A percentile compares a stretch with the other conserved stretches of the same genome.
Evolutionary conservation across 1,284 basidiomycete species (phyloP).

Genomic region (Trichosporon sp.): DNA sequence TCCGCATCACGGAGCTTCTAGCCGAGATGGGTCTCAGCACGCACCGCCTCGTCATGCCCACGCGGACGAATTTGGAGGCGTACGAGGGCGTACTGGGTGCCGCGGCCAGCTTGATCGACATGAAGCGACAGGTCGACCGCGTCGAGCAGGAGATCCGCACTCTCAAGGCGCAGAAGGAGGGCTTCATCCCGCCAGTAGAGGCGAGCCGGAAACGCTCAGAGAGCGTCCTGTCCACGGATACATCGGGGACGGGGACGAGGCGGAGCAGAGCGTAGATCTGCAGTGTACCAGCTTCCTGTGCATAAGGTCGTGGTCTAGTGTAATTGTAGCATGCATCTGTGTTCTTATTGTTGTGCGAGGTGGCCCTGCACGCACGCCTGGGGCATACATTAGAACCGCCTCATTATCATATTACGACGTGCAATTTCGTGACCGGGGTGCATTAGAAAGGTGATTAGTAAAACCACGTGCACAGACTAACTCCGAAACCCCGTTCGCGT

Average conservation of each 20-base stretch:
- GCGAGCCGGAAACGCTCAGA: constrained; percentile 20
- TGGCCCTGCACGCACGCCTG: not conserved
- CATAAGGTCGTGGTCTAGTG: not conserved
- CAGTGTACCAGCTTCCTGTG: not conserved
- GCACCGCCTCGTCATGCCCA: constrained; percentile 81
- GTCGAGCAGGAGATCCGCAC: constrained; percentile 75
- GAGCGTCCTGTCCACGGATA: constrained; percentile 35
- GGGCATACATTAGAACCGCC: not conserved
- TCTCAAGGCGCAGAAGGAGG: constrained; percentile 61
- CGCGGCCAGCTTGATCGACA: constrained; percentile 68
- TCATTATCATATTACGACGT: not conserved
- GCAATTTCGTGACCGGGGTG: not conserved
- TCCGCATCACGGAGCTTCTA: constrained; percentile 65
- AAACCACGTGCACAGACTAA: not conserved
- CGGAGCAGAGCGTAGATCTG: constrained; percentile 7
- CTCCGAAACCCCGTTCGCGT: not conserved
- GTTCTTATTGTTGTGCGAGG: not conserved
- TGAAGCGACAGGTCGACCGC: constrained; percentile 79
- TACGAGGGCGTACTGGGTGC: constrained; percentile 69
- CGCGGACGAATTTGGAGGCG: constrained; percentile 65
- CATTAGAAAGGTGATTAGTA: not conserved
- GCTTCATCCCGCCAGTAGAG: constrained; percentile 29
- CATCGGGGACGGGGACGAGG: constrained; percentile 23
- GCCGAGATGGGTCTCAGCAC: constrained; percentile 68
- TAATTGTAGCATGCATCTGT: not conserved